Evolutionary conservation across 495 filamentous ascomycete genomes (phyloP).

Genomic region (Talaromyces thailandensis): DNA sequence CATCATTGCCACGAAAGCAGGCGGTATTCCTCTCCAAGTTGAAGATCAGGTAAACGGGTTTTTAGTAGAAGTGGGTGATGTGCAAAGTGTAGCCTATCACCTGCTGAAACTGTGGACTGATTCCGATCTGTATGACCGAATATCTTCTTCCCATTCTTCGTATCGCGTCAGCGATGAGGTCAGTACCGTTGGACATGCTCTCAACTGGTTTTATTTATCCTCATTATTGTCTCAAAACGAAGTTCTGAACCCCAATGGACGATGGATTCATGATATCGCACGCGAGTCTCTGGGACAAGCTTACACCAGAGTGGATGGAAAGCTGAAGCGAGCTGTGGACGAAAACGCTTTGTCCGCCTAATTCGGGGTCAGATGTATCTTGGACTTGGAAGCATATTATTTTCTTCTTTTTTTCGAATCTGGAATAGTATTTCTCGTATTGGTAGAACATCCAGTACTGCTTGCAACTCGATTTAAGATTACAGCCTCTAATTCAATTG

Average conservation of each 20-base stretch:
- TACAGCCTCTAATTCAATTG: no score
- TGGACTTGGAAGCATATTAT: neutral
- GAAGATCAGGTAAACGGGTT: neutral
- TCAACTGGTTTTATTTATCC: neutral
- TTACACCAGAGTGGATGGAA: neutral
- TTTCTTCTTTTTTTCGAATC: neutral
- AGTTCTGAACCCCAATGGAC: neutral
- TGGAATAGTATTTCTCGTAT: no score
- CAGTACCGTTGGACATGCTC: neutral
- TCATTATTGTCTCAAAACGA: neutral
- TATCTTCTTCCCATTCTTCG: neutral
- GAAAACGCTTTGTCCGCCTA: neutral
- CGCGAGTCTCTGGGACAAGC: neutral
- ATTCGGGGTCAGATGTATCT: neutral
- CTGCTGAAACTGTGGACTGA: neutral
- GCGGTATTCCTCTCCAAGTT: neutral
- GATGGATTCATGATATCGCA: neutral
- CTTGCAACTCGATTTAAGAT: no score
- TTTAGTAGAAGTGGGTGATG: neutral
- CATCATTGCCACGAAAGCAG: no score
- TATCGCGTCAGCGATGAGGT: neutral
- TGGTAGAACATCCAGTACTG: no score
- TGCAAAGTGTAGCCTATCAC: neutral
- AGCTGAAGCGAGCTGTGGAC: neutral
- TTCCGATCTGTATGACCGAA: neutral